Base-by-base conservation (phyloP, 2,329 filamentous ascomycete genomes). In the Curvularia sp. region DNA sequence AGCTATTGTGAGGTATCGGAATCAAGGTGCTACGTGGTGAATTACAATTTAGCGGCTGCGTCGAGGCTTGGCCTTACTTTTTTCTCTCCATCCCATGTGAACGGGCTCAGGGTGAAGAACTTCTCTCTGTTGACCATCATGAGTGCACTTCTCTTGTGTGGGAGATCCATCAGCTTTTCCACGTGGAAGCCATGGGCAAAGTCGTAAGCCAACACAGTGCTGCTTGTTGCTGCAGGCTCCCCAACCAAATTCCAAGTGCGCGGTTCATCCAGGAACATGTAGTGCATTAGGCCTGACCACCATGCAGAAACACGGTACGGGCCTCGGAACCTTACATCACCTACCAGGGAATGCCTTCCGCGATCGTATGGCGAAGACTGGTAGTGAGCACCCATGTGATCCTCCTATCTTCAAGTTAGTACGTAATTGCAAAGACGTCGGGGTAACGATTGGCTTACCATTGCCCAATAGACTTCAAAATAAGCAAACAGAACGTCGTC, bases 391-490 rank as follows among this genome's bases (percentile, higher is more conserved):
- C 86, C 86, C 65, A 84, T 82, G 60, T 86, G 83, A 61, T 88
- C 85, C 73, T 88, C 86, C 81, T 83, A 62, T 18, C 12, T 43
- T 10, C 46, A 13, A 38, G 52, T 75, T 54, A 74, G 67, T 57
- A 30, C 42, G 31, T 55, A 53, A 44, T 31, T 54, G 30, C 30
- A 4, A 28, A 13, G 3, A 52, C 15, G 35, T 15, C 20, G 9
- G 30, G 39, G 8, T 13, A 5, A 20, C 50, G 24, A n/a, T 33
- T 49, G 22, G 66, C 76, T 61, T 77, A 85, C 84, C 80, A 87
- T 88, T 35, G 87, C 88, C 89, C 89, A 93, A 75, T 93, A 93
- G 1, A 93, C 81, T 75, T 94, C 91, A 72, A 91, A 93, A 74
- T 93, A 93, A 0, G 89, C 88, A 74, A 93, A 93, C 48, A 81